Conservation (phyloP, 768 basidiomycete species). For the Boletus tomentosulus region DNA sequence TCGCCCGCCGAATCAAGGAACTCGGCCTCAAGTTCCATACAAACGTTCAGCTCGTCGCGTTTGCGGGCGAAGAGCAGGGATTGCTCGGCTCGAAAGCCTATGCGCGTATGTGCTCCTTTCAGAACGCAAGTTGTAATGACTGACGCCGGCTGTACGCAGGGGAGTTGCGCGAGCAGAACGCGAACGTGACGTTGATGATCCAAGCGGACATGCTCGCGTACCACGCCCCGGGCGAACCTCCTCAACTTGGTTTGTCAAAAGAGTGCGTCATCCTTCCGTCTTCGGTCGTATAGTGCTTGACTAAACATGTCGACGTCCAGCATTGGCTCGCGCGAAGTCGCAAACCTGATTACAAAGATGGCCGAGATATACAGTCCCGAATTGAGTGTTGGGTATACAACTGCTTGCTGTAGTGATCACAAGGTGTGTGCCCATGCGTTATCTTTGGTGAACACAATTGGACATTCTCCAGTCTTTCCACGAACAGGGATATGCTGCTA, state of each 20-base stretch:
- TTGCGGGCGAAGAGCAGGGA: slow-evolving; percentile 93
- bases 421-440: slow-evolving; percentile 43
- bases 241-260: slow-evolving; percentile 78
- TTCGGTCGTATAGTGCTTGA: not conserved
- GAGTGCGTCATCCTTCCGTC: slow-evolving; percentile 38
- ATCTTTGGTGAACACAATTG: not conserved
- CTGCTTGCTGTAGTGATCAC: slow-evolving; percentile 91
- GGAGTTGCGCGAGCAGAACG: slow-evolving; percentile 51
- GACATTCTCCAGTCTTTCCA: slow-evolving; percentile 58
- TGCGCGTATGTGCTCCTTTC: slow-evolving; percentile 52
- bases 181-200: slow-evolving; percentile 76
- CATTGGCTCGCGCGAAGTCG: slow-evolving; percentile 74
- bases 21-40: slow-evolving; percentile 66
- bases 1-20: slow-evolving; percentile 70
- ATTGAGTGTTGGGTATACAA: slow-evolving; percentile 61
- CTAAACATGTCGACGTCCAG: slow-evolving; percentile 34
- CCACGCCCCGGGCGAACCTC: slow-evolving; percentile 70
- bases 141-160: slow-evolving; percentile 34
- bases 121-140: not conserved
- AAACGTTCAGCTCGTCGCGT: slow-evolving; percentile 77
- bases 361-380: slow-evolving; percentile 81
- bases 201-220: slow-evolving; percentile 95
- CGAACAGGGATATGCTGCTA: slow-evolving; percentile 78
- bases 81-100: slow-evolving; percentile 74
- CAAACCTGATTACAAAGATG: slow-evolving; percentile 69